Evolutionary conservation across 2,329 filamentous ascomycete genomes (phyloP).

Genomic region (Kalaharituber pfeilii): DNA sequence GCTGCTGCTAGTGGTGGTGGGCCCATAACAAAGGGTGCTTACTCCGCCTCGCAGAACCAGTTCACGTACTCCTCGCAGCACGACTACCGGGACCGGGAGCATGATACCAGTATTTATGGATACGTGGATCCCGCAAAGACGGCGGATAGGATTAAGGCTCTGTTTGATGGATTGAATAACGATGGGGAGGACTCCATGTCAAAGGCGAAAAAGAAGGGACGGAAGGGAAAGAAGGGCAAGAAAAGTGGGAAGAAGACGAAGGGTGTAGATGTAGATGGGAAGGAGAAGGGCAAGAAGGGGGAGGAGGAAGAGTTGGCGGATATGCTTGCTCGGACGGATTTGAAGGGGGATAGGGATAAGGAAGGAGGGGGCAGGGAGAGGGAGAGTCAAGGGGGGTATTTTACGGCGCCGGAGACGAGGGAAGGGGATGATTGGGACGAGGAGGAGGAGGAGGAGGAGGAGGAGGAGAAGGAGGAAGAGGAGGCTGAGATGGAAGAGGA

Average conservation of each 20-base stretch:
- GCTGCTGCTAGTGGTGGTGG: slow-evolving; percentile 8
- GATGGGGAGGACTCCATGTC: slow-evolving; percentile 33
- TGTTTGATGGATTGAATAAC: slow-evolving; percentile 68
- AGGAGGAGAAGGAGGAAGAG: slow-evolving; percentile 29
- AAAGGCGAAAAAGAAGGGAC: neutral
- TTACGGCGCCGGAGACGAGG: slow-evolving; percentile 12
- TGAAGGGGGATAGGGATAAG: too few relatives aligned
- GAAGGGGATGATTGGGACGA: slow-evolving; percentile 24
- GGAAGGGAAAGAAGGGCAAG: slow-evolving; percentile 31
- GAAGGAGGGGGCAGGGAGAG: slow-evolving; percentile 21
- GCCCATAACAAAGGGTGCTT: too few relatives aligned
- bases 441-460: slow-evolving; percentile 16
- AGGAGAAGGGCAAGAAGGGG: neutral
- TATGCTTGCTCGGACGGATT: slow-evolving; percentile 32
- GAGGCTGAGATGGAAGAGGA: slow-evolving; percentile 23
- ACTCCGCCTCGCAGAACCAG: too few relatives aligned
- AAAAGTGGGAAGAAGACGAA: neutral
- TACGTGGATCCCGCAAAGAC: slow-evolving; percentile 58
- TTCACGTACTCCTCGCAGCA: neutral
- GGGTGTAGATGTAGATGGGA: neutral
- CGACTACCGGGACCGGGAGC: neutral
- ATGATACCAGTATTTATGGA: neutral
- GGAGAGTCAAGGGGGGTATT: slow-evolving; percentile 13
- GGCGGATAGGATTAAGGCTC: slow-evolving; percentile 59
- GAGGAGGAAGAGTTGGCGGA: slow-evolving; percentile 21